A percentile compares a stretch with the other conserved stretches of the same genome.
phyloP scores from a whole-genome alignment of 768 basidiomycete genomes.

The Trametes punicea region DNA sequence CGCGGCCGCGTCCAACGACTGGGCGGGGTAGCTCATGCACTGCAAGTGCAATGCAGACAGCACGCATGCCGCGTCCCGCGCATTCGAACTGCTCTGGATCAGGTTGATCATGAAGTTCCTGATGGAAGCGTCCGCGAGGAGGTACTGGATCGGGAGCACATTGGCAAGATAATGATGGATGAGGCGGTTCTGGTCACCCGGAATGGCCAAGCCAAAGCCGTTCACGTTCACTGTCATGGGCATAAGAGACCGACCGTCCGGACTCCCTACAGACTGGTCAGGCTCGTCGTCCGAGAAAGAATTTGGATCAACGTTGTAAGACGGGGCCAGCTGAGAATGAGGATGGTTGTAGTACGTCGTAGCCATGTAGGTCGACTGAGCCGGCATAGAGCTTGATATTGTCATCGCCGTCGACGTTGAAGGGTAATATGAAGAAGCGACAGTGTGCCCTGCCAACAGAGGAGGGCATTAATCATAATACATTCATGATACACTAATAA shows the following conservation, averaged over 20 bases:
- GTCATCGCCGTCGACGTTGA: constrained; percentile 4
- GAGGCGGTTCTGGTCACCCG: constrained; percentile 27
- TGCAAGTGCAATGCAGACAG: constrained; percentile 58
- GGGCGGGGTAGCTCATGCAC: constrained; percentile 23
- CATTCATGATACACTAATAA: constrained; percentile 65
- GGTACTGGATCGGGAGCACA: constrained; percentile 67
- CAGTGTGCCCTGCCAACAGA: constrained; percentile 46
- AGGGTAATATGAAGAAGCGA: constrained; percentile 19
- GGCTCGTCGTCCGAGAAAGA: constrained; percentile 18
- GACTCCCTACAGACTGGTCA: constrained; percentile 11
- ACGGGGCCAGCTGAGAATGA: constrained; percentile 19
- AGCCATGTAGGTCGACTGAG: constrained; percentile 5
- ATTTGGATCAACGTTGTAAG: constrained; percentile 20
- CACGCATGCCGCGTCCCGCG: constrained; percentile 58
- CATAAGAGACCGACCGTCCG: constrained; percentile 15
- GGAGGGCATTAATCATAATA: constrained; percentile 65
- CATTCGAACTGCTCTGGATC: constrained; percentile 41
- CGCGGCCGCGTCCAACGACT: constrained; percentile 13
- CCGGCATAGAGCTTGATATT: background rate
- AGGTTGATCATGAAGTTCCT: constrained; percentile 48
- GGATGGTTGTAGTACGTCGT: constrained; percentile 18
- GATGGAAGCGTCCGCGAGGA: constrained; percentile 54
- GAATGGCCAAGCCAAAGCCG: constrained; percentile 20
- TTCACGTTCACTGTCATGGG: constrained; percentile 21
- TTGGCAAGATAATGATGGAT: constrained; percentile 52